Percentiles rank a stretch among this genome's conserved stretches.
Conservation (phyloP, 805 yeast species). For the Dipodascus albidus region DNA sequence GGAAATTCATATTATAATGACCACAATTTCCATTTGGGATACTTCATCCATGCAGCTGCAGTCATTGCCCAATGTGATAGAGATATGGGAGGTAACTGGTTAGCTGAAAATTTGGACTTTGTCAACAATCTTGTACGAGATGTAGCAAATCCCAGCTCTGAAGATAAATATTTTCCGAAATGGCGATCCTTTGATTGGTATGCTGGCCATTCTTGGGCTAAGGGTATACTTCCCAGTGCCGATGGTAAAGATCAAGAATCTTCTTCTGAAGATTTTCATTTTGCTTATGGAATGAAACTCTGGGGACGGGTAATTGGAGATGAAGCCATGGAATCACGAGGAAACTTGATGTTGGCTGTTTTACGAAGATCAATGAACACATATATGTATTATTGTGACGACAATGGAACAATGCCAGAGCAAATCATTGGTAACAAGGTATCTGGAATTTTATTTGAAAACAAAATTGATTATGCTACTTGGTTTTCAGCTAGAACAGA, state of each 20-base stretch:
- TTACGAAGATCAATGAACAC: slow-evolving; percentile 41
- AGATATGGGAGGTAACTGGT: slow-evolving; percentile 37
- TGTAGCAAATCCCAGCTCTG: slow-evolving; percentile 46
- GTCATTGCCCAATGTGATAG: slow-evolving; percentile 56
- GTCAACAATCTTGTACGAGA: slow-evolving; percentile 54
- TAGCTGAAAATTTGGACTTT: slow-evolving; percentile 37
- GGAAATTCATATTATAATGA: slow-evolving; percentile 75
- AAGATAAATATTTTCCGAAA: slow-evolving; percentile 48
- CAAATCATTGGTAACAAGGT: slow-evolving; percentile 47
- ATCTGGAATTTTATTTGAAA: slow-evolving; percentile 59
- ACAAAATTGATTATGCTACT: slow-evolving; percentile 62
- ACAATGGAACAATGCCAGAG: slow-evolving; percentile 40
- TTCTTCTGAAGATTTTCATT: slow-evolving; percentile 59
- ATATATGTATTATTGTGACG: slow-evolving; percentile 40
- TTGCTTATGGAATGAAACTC: slow-evolving; percentile 54
- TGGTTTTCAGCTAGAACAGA: slow-evolving; percentile 52
- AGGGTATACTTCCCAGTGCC: slow-evolving; percentile 48
- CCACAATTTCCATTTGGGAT: slow-evolving; percentile 83
- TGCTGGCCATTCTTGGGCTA: slow-evolving; percentile 67
- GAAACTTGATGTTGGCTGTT: slow-evolving; percentile 46
- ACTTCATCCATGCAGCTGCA: slow-evolving; percentile 75
- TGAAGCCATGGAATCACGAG: slow-evolving; percentile 39
- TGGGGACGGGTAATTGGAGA: slow-evolving; percentile 57
- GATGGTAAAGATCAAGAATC: slow-evolving; percentile 69
- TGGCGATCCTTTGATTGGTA: slow-evolving; percentile 61